Base-by-base conservation (phyloP, 768 basidiomycete species). In the Leccinum ochraceum region DNA sequence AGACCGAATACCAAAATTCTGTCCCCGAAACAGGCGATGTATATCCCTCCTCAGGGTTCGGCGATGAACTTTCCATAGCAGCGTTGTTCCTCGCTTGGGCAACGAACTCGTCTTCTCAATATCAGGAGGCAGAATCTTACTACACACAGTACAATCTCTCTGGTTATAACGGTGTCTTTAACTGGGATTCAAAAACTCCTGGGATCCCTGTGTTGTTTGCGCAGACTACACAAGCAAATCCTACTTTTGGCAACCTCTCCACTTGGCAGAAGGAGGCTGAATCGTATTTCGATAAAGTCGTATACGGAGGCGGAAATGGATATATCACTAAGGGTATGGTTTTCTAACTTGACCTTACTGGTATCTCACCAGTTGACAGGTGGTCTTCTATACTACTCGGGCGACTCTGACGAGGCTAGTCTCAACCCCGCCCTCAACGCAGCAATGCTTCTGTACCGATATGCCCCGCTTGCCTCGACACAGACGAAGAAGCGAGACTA, bases 161-260 rank as follows among this genome's bases (percentile, higher is more conserved):
- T 3, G 78, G 78, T 1, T 76, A 80, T 36, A 75, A 86, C 50
- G 74, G 78, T 2, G 86, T 89, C 6, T 90, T 94, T 75, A 95
- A 95, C 71, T 98, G 95, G 95, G 95, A 95, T 69, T 83, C 85
- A 3, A 90, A 92, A 72, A 84, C 83, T 1, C 89, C 92, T 1
- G 95, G 87, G 3, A 68, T 93, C 0, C 82, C 85, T 46, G 83
- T 95, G 20, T 75, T 96, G 7, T 90, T 88, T 60, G 81, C 88
- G 1, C 92, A 96, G 67, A 78, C 92, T 28, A 83, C 86, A 2
- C 78, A 85, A 54, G 80, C 84, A 2, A 80, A 84, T 57, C 80
- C 84, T 3, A 68, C 70, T 36, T 73, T 90, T 14, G 82, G 81
- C 14, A 88, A 91, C 61, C 72, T 86, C 16, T 79, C 84, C 2